phyloP scores from a whole-genome alignment of 2,329 filamentous ascomycete genomes.

The Xenoacremonium recifei region DNA sequence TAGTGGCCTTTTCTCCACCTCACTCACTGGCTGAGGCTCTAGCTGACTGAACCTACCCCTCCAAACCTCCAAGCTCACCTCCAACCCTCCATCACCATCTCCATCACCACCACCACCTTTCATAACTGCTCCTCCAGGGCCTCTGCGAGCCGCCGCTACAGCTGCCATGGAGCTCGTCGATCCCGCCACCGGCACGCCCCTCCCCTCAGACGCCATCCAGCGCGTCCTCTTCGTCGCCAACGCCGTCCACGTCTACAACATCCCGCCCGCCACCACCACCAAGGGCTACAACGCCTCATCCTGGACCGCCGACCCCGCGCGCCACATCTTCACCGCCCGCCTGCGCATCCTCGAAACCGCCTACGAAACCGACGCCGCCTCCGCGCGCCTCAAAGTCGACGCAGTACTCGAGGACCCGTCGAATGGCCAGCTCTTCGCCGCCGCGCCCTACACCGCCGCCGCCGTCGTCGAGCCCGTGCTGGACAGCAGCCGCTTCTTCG shows the following conservation, averaged over 20 bases:
- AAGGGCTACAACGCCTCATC: constrained; percentile 75
- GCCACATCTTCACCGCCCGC: constrained; percentile 83
- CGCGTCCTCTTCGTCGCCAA: constrained; percentile 76
- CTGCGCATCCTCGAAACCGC: constrained; percentile 77
- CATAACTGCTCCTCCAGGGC: neutral
- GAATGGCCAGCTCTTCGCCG: constrained; percentile 76
- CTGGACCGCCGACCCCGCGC: constrained; percentile 71
- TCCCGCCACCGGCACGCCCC: constrained; percentile 65
- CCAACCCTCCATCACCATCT: neutral
- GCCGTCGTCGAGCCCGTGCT: constrained; percentile 72
- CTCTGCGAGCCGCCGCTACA: neutral
- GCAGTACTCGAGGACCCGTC: constrained; percentile 76
- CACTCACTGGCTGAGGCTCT: too few relatives aligned
- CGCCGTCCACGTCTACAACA: constrained; percentile 81
- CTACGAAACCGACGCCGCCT: constrained; percentile 37
- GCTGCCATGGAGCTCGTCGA: constrained; percentile 66
- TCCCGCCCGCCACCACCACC: constrained; percentile 74
- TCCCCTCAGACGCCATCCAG: constrained; percentile 77
- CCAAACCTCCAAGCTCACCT: neutral
- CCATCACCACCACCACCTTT: neutral
- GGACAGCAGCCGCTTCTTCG: constrained; percentile 83
- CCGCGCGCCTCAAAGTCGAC: constrained; percentile 66
- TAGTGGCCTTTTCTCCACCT: too few relatives aligned
- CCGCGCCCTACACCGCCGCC: constrained; percentile 69
- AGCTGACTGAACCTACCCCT: too few relatives aligned